Base-by-base conservation (phyloP, 208 protist genomes). In the Wallacemonas sp. region DNA sequence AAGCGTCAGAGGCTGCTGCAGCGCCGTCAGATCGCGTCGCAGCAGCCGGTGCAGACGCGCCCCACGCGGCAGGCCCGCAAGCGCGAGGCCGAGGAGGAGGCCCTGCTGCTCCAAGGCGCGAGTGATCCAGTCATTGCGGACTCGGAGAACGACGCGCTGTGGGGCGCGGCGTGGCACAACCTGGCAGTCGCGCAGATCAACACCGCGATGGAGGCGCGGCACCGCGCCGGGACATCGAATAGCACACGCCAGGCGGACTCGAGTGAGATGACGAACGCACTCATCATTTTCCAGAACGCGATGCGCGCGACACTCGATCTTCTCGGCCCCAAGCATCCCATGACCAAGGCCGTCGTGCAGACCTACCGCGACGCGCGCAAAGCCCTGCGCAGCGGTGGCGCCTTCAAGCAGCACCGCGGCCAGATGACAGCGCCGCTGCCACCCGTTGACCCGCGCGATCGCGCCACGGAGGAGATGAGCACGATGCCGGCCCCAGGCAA, bases 161-260 rank as follows among this genome's bases (percentile, higher is more conserved):
- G 90, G 87, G 90, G 87, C 5, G 90, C 90, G 16, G 90, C 90
- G 36, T 95, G 90, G 90, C 87, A 95, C 75, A 95, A 95, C 56
- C 61, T 95, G 44, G 90, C 80, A 9, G 75, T 95, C 8, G 87
- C 90, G 47, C 87, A 93, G 80, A 72, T 95, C 46, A 93, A 95
- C 80, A 93, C 83, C 9, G 85, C 85, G 24, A 24, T 21, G 14
- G 52, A 30, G 65, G 74, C 9, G 48, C 68, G 32, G 49, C 38
- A 4, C n/a, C 39, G 33, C 23, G 54, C 48, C n/a, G 27, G 49
- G 16, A 61, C 54, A 46, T 23, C 52, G 24, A 68, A 68, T 36
- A 78, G 54, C 32, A 79, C 38, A 32, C 44, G 69, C 61, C 65
- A 74, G 44, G 68, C 61, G 47, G 76, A 84, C 61, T 11, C 70